Base-by-base conservation (phyloP, 345 rosid genomes). In the Acer saccharum region DNA sequence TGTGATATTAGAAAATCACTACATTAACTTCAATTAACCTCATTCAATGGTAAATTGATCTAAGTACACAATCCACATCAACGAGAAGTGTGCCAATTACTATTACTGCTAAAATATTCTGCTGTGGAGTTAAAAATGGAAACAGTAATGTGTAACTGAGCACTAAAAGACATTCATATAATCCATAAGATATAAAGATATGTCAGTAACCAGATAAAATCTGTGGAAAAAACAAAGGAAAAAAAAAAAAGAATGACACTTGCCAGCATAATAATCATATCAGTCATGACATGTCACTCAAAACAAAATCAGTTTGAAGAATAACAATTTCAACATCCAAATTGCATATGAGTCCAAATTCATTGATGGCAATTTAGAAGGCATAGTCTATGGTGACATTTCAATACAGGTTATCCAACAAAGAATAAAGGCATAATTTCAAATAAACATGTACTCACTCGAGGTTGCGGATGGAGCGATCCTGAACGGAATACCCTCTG, bases 401-500 rank as follows among this genome's bases (percentile, higher is more conserved):
- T 41, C 61, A 76, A 76, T 65, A 41, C 69, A 48, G 55, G n/a
- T 16, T 27, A 67, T 74, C 20, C 25, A 67, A 63, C 14, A 8
- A 17, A 65, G 65, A 10, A 76, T 18, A 75, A 29, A 43, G 54
- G 63, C 39, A 76, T 21, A 69, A 63, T 48, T 54, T 65, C 64
- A 74, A 69, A 58, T 2, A 66, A 77, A 57, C 25, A 71, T 23
- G 55, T 72, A 87, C 99, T 80, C 78, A 95, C 99, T 78, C 98
- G 91, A 64, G 99, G 97, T 71, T 92, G 94, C 0, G 99, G 97
- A 89, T 92, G 91, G 32, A 89, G 84, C 23, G 82, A 84, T 65
- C 98, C 99, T 10, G 94, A 88, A 10, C 97, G 96, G 71, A 95
- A 93, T 83, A 92, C 81, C 83, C 94, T 84, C 65, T 90, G 98